These are phyloP conservation scores for Cadophora gregata DNA, from an alignment of 2,329 filamentous ascomycete genomes.

Conservation along the genomic window DNA sequence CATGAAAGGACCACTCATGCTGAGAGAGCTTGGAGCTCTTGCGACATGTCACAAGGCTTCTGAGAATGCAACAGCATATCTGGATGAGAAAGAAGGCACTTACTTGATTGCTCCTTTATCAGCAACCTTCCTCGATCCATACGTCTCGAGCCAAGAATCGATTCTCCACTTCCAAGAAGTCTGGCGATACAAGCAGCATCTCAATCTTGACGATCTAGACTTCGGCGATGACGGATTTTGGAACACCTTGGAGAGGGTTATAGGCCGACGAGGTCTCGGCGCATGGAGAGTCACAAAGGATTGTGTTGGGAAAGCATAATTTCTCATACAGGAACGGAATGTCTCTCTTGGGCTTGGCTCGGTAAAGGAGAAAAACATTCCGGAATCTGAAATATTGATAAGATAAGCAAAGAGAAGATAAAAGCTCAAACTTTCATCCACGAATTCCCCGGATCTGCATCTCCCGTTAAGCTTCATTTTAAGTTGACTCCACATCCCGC, in stretches of 20 bases:
- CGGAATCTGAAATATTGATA: slow-evolving; percentile 17
- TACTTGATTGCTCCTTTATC: slow-evolving; percentile 78
- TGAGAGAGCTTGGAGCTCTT: slow-evolving; percentile 62
- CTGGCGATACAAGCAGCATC: slow-evolving; percentile 70
- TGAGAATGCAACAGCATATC: slow-evolving; percentile 61
- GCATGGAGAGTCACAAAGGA: slow-evolving; percentile 66
- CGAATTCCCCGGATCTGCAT: slow-evolving; percentile 9
- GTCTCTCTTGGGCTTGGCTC: neutral
- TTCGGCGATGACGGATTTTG: slow-evolving; percentile 78
- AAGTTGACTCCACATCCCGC: slow-evolving; percentile 13
- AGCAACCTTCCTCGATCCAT: slow-evolving; percentile 71
- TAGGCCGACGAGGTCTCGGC: slow-evolving; percentile 66
- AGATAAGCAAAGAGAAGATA: slow-evolving; percentile 4
- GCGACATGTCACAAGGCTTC: slow-evolving; percentile 66
- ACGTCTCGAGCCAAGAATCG: slow-evolving; percentile 48
- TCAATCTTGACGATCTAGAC: slow-evolving; percentile 82
- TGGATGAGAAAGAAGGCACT: slow-evolving; percentile 65
- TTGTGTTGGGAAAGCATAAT: slow-evolving; percentile 27
- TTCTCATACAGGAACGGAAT: neutral
- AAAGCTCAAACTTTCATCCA: slow-evolving; percentile 19
- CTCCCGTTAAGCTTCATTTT: slow-evolving; percentile 15
- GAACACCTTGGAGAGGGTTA: slow-evolving; percentile 71
- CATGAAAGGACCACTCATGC: slow-evolving; percentile 63
- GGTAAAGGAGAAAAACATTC: neutral
- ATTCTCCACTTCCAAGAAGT: slow-evolving; percentile 70